phyloP scores from a whole-genome alignment of 2,329 filamentous ascomycete genomes.

The Clarireedia monteithiana region DNA sequence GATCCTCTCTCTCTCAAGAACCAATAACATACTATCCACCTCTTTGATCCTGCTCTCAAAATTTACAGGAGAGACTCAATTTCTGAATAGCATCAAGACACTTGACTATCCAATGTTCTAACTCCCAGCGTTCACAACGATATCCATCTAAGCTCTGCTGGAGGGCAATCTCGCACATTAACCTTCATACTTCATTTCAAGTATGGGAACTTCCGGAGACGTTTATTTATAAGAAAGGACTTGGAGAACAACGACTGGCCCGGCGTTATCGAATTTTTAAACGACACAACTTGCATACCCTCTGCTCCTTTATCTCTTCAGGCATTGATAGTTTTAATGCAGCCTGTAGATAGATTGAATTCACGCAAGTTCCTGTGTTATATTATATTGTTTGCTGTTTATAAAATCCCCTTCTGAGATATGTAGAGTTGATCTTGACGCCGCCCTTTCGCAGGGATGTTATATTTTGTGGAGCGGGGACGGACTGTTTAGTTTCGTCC shows the following conservation, averaged over 20 bases:
- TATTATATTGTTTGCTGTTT: neutral
- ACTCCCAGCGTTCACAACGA: neutral
- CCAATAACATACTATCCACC: neutral
- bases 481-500: neutral
- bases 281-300: conserved; percentile 10
- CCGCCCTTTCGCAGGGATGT: neutral
- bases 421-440: neutral
- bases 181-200: neutral
- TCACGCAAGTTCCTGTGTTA: neutral
- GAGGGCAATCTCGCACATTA: neutral
- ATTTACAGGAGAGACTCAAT: conserved; percentile 4
- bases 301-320: conserved; percentile 5
- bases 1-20: neutral
- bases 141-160: neutral
- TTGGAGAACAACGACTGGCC: neutral
- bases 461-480: neutral
- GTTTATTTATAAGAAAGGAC: neutral
- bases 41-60: neutral
- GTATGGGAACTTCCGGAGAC: conserved; percentile 3
- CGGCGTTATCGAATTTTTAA: conserved; percentile 7
- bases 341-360: conserved; percentile 8
- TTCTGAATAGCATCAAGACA: conserved; percentile 8
- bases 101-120: conserved; percentile 1
- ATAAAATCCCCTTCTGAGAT: neutral
- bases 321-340: conserved; percentile 10